These are phyloP conservation scores for Lumnitzera racemosa DNA, from an alignment of 345 rosid genomes.

Conservation along the genomic window DNA sequence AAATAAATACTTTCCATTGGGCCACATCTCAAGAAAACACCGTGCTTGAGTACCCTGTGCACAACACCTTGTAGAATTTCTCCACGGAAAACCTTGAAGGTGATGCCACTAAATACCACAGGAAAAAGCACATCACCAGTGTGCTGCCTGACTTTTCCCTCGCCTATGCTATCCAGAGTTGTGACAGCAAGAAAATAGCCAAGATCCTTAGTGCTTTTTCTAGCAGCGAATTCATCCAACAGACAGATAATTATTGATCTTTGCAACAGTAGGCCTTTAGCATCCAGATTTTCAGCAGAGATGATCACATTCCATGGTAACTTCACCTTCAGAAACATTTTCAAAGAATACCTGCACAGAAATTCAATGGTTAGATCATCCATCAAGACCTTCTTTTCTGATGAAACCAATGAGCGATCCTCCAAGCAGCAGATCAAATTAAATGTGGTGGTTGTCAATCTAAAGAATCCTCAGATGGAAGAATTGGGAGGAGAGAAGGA, in stretches of 20 bases:
- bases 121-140: conserved; percentile 66
- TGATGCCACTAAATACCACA: conserved; percentile 52
- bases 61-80: conserved; percentile 63
- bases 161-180: conserved; percentile 49
- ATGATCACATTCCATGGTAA: conserved; percentile 70
- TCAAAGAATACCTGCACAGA: conserved; percentile 5
- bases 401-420: no score
- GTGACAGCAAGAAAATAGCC: conserved; percentile 66
- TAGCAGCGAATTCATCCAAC: conserved; percentile 53
- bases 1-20: conserved; percentile 51
- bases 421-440: no score
- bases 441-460: no score
- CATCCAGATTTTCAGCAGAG: conserved; percentile 53
- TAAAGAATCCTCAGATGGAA: no score
- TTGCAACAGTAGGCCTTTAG: conserved; percentile 55
- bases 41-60: conserved; percentile 66
- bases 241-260: conserved; percentile 47
- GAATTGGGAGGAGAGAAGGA: no score
- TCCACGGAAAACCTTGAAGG: conserved; percentile 72
- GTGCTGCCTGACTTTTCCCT: conserved; percentile 56
- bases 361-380: background rate
- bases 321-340: conserved; percentile 63
- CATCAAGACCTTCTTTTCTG: no score
- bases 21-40: conserved; percentile 71
- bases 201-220: conserved; percentile 60